Percentiles rank a stretch among this genome's conserved stretches.
phyloP scores from a whole-genome alignment of 202 grass and related monocot species.

The Tripidium arundinaceum region DNA sequence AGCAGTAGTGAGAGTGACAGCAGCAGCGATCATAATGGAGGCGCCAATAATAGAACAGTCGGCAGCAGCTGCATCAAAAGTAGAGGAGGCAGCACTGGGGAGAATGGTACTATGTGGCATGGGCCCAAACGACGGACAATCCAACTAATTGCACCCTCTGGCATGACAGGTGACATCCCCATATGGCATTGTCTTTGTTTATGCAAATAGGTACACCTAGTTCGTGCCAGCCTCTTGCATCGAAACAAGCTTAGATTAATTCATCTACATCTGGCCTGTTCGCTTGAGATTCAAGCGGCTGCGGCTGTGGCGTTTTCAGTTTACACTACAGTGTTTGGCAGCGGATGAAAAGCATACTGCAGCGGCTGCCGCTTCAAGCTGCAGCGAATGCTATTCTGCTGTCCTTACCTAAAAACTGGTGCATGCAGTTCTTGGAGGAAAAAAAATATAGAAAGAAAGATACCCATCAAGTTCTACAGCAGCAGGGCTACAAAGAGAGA shows the following conservation, averaged over 20 bases:
- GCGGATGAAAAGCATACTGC: background rate
- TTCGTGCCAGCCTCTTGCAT: slow-evolving; percentile 5
- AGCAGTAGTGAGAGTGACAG: background rate
- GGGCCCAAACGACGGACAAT: slow-evolving; percentile 21
- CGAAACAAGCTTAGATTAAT: background rate
- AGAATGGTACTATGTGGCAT: slow-evolving; percentile 17
- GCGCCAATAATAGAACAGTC: slow-evolving; percentile 22
- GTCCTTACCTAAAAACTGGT: background rate
- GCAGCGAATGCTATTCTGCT: background rate
- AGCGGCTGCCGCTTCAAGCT: too few species aligned
- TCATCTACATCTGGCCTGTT: too few species aligned
- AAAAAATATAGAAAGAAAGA: background rate
- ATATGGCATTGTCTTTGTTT: slow-evolving; percentile 20
- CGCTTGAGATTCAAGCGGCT: too few species aligned
- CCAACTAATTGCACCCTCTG: slow-evolving; percentile 20
- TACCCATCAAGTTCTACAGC: background rate
- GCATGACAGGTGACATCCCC: slow-evolving; percentile 19
- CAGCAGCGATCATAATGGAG: slow-evolving; percentile 20
- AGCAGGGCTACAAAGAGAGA: background rate
- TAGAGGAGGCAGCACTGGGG: background rate
- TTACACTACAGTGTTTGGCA: too few species aligned
- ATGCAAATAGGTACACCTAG: background rate
- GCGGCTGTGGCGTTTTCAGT: too few species aligned
- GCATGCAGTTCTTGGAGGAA: background rate
- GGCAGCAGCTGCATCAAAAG: slow-evolving; percentile 3